Evolutionary conservation across 2,329 filamentous ascomycete genomes (phyloP), one percentile per base, ranked within the genome.

Genomic region (Fonsecaea monophora): DNA sequence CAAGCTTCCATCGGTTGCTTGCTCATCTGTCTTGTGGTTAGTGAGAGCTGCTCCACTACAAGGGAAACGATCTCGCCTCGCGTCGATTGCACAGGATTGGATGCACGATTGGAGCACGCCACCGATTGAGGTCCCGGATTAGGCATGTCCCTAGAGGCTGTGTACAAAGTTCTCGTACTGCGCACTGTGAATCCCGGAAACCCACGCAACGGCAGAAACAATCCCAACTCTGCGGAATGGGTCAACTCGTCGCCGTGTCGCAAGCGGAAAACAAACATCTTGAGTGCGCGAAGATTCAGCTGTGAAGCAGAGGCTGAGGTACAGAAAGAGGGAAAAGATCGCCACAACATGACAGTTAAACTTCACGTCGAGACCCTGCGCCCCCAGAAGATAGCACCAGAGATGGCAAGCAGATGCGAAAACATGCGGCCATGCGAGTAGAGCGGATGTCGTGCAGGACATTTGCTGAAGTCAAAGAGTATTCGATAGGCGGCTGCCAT

Each of bases 81-180:
- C 45, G n/a, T 50, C 45, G 45, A 50, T 18, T 50, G 45, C 18
- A 18, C 45, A 25, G 45, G 45, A 50, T 21, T 50, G 25, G 40
- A 50, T 25, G 25, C 25, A 25, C 25, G 25, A 25, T 25, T 25
- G 25, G 25, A 25, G 25, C 45, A 50, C 45, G 45, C 45, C 45
- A 50, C 45, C 45, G 18, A 50, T 25, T 25, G 45, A 50, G 8
- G 45, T 25, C 45, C 10, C 9, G 45, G 18, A 50, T 50, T 50
- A 21, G 45, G 45, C 10, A 13, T 50, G 8, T 10, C 21, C 6
- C n/a, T 9, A 6, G 40, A 40, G 10, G 40, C 40, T 42, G 40
- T 42, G 25, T 25, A 25, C 25, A 25, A 25, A 25, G 25, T 25
- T 25, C 25, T 25, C 25, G 25, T 25, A 25, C 25, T 25, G 25